Base-by-base conservation (phyloP, 345 rosid species). In the Populus euphratica region DNA sequence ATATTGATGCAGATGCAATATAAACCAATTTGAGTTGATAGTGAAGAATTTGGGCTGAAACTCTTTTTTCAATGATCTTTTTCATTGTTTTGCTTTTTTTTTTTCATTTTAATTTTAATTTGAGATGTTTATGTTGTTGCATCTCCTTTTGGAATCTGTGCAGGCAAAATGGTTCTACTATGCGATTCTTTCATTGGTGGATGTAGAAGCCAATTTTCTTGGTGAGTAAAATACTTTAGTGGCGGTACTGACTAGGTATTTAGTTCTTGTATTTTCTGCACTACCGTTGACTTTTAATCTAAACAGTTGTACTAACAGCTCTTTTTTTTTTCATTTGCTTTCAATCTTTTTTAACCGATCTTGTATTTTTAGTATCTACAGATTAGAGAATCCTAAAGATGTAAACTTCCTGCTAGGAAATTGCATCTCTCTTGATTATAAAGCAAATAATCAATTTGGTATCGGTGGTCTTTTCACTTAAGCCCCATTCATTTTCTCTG, bases 141-240 rank as follows among this genome's bases (percentile, higher is more conserved):
- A 74, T 69, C 54, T 79, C 20, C 16, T 50, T 76, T 54, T 38
- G 75, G 76, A 80, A 76, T 62, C 80, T 78, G 50, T 90, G 85
- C 91, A 92, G 99, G 96, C 87, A 38, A 92, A 91, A 82, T 95
- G 93, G 99, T 95, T 91, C 83, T 86, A 87, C 78, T 93, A 93
- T 80, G 81, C 86, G 20, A 74, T 91, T 81, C 94, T 95, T 80
- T 94, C 87, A 72, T 68, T 92, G 70, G 91, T 89, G 64, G 98
- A 92, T 81, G 96, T 93, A 59, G 98, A 95, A 80, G 98, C 89
- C 14, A 93, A 89, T 82, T 96, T 87, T 88, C 98, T 93, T 25
- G 98, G 98, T 93, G 83, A 87, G 92, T 87, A 61, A 23, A 73
- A 68, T 62, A 1, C 31, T 63, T 1, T 17, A 62, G 18, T 35